Base-by-base conservation (phyloP, 2,329 filamentous ascomycete species). In the Aspergillus chevalieri region DNA sequence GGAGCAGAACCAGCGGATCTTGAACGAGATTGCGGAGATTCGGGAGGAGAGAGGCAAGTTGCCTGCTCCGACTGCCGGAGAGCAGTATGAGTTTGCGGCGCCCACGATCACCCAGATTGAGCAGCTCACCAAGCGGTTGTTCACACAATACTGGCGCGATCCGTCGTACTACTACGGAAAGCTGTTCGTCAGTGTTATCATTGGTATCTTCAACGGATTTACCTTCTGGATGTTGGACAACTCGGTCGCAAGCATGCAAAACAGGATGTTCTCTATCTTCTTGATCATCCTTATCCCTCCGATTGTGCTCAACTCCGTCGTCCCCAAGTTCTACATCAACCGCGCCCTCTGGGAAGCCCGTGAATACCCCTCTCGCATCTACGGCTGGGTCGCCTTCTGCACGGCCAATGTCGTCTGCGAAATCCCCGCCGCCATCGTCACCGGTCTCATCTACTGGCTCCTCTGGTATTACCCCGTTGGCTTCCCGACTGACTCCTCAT, bases 391-490 rank as follows among this genome's bases (percentile, higher is more conserved):
- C 30, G 85, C 87, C 0, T 91, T 91, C 67, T 82, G 78, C 60
- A 87, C 85, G 0, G 85, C 87, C 0, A 84, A 86, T 59, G 75
- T 90, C 3, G 73, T 91, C 14, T 80, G 79, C 28, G 87, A 92
- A 62, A 83, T 92, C 19, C 87, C 87, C 0, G 78, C 79, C 39
- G 82, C 85, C 1, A 79, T 90, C 53, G 62, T 88, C 30, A 76
- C 78, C 1, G 77, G 76, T 0, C 72, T 85, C 1, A 66, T 91
- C 17, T 91, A 90, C 72, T 92, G 79, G 76, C 67, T 83, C 0
- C 69, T 89, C 0, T 91, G 86, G 86, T 92, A 92, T 70, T 92
- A 80, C 66, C 80, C 86, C 0, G 80, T 84, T 0, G 87, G 88
- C 0, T 73, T 91, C 1, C 85, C 87, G 0, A 77, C 76, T 0